Evolutionary conservation across 176 grass and related monocot genomes (phyloP).

Genomic region (Carex littledalei): DNA sequence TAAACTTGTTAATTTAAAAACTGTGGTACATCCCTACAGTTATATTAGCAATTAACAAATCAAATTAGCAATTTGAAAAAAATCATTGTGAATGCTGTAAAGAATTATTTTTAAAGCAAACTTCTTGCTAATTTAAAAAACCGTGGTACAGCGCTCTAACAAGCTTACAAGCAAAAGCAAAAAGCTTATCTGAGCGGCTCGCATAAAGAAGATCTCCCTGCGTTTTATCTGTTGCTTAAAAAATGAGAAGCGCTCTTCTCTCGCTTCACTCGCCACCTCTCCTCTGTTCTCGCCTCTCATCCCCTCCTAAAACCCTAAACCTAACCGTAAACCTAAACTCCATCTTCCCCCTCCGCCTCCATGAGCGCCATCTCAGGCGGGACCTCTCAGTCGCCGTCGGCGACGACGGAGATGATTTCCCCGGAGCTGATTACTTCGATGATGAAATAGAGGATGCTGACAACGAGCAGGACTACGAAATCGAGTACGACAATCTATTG

Average conservation of each 20-base stretch:
- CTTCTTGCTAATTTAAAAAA: too few species aligned
- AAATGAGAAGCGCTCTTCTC: conserved; percentile 14
- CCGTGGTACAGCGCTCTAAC: too few species aligned
- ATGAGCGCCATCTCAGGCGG: not conserved
- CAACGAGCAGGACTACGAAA: conserved; percentile 93
- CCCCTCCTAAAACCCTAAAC: conserved; percentile 17
- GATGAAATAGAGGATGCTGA: conserved; percentile 71
- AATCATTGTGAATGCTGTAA: too few species aligned
- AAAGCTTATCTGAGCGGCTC: not conserved
- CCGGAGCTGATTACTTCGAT: conserved; percentile 51
- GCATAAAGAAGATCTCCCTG: not conserved
- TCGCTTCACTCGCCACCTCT: conserved; percentile 17
- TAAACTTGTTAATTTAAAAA: too few species aligned
- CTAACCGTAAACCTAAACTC: conserved; percentile 9
- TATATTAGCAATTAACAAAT: too few species aligned
- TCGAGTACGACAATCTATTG: conserved; percentile 66
- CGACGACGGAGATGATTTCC: conserved; percentile 43
- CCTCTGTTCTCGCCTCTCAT: conserved; percentile 27
- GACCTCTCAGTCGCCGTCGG: conserved; percentile 37
- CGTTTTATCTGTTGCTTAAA: not conserved
- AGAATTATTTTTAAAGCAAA: too few species aligned
- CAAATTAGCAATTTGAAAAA: too few species aligned
- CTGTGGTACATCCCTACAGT: too few species aligned
- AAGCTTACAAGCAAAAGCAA: not conserved
- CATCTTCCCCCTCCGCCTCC: not conserved